phyloP scores from a whole-genome alignment of 2,329 filamentous ascomycete species.

The Cyphellophora attinorum region DNA sequence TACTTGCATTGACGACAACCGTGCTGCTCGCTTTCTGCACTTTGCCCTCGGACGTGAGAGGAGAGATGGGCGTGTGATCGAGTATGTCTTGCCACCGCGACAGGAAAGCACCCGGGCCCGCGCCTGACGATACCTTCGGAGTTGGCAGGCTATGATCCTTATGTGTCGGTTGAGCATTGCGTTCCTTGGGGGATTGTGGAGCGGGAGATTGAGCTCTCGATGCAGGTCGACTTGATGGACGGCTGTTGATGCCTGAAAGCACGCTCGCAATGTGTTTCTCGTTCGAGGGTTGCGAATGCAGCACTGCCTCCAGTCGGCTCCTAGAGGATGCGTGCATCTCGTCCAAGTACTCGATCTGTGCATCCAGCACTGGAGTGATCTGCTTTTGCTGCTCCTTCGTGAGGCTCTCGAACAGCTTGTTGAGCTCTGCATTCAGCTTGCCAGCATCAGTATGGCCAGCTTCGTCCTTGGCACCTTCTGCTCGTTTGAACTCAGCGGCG shows the following conservation, averaged over 20 bases:
- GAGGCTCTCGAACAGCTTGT: slow-evolving; percentile 37
- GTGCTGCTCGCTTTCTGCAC: slow-evolving; percentile 47
- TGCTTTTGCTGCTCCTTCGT: slow-evolving; percentile 33
- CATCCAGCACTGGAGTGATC: slow-evolving; percentile 46
- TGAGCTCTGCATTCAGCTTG: slow-evolving; percentile 29
- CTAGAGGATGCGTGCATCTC: slow-evolving; percentile 45
- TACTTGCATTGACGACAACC: slow-evolving; percentile 14
- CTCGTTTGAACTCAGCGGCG: slow-evolving; percentile 44
- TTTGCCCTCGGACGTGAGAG: slow-evolving; percentile 42
- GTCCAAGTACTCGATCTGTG: slow-evolving; percentile 52
- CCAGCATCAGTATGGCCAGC: slow-evolving; percentile 25
- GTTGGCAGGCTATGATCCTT: not conserved
- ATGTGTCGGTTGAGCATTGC: not conserved
- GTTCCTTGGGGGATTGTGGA: slow-evolving; percentile 6
- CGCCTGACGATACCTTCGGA: slow-evolving; percentile 10
- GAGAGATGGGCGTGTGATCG: slow-evolving; percentile 60
- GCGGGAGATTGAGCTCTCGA: slow-evolving; percentile 6
- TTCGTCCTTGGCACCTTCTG: slow-evolving; percentile 2
- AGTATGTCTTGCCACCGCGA: slow-evolving; percentile 63
- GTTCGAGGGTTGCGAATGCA: slow-evolving; percentile 29
- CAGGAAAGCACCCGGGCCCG: slow-evolving; percentile 63
- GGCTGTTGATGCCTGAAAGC: slow-evolving; percentile 8
- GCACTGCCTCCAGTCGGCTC: slow-evolving; percentile 46
- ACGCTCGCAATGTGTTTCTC: slow-evolving; percentile 16
- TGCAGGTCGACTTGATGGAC: slow-evolving; percentile 7